phyloP scores from a whole-genome alignment of 768 basidiomycete genomes.

The Boletus bicolor region DNA sequence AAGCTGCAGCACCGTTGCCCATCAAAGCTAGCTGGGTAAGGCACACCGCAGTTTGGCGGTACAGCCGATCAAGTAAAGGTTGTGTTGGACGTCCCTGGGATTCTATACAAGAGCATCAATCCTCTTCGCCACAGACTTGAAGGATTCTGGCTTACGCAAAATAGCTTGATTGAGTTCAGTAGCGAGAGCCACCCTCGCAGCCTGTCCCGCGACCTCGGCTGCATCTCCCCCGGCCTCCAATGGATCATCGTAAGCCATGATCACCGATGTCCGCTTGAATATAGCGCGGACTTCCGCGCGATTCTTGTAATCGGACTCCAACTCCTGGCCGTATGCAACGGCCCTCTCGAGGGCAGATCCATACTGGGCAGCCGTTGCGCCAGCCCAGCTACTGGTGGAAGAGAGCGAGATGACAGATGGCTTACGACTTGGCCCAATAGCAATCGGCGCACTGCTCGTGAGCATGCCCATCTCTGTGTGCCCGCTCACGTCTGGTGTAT shows the following conservation, averaged over 20 bases:
- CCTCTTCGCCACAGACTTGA: background rate
- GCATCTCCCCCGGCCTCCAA: constrained; percentile 61
- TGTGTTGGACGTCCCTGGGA: constrained; percentile 72
- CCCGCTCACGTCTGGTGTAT: constrained; percentile 6
- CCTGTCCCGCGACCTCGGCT: constrained; percentile 65
- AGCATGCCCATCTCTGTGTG: constrained; percentile 12
- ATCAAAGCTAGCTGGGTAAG: constrained; percentile 68
- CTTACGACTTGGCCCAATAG: constrained; percentile 30
- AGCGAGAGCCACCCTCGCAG: constrained; percentile 61
- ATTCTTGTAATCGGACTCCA: constrained; percentile 65
- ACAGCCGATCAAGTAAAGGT: constrained; percentile 73
- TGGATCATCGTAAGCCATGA: constrained; percentile 79
- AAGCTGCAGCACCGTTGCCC: constrained; percentile 75
- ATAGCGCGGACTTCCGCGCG: constrained; percentile 63
- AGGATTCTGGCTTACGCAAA: constrained; percentile 51
- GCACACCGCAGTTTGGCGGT: constrained; percentile 68
- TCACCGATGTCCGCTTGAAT: constrained; percentile 72
- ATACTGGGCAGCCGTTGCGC: constrained; percentile 38
- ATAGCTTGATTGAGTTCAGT: constrained; percentile 81
- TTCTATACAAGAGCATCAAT: constrained; percentile 40
- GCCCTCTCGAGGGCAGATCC: constrained; percentile 62
- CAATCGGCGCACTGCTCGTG: constrained; percentile 27
- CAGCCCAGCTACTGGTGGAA: constrained; percentile 22
- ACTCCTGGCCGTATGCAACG: constrained; percentile 67
- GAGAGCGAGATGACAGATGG: constrained; percentile 29